phyloP scores from a whole-genome alignment of 345 rosid genomes.

The Pistacia integerrima region DNA sequence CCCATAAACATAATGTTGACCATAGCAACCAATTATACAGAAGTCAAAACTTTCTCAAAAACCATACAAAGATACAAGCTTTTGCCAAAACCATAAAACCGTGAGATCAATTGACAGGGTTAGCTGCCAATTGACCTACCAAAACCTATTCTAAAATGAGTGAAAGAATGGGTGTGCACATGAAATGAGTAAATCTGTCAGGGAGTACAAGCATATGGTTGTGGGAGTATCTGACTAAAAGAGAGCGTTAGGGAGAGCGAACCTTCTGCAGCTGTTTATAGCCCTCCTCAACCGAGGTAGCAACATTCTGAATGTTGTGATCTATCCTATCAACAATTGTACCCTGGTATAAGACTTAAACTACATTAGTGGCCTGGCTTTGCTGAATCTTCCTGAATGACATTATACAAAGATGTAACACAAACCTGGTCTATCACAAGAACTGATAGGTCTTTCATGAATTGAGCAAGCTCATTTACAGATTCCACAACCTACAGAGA shows the following conservation, averaged over 20 bases:
- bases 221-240: neutral
- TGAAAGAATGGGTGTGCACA: neutral
- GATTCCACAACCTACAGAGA: slow-evolving; percentile 79
- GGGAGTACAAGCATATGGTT: neutral
- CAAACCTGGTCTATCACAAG: slow-evolving; percentile 95
- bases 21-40: neutral
- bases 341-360: slow-evolving; percentile 53
- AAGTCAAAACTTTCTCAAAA: neutral
- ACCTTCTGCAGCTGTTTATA: slow-evolving; percentile 89
- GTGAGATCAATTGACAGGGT: neutral
- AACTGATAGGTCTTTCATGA: slow-evolving; percentile 92
- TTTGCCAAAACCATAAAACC: neutral
- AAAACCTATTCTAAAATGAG: neutral
- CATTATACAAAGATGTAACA: neutral
- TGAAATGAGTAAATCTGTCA: no score
- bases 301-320: slow-evolving; percentile 88
- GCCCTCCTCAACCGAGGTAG: slow-evolving; percentile 84
- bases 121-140: slow-evolving; percentile 1
- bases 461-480: slow-evolving; percentile 92
- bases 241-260: neutral
- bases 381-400: neutral
- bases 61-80: neutral
- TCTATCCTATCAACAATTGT: slow-evolving; percentile 94
- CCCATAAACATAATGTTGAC: neutral
- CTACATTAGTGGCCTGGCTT: neutral